Percentiles rank a stretch among this genome's conserved stretches.
Evolutionary conservation across 164 flowering plant species (phyloP).

Genomic region (Nymphaea thermarum): DNA sequence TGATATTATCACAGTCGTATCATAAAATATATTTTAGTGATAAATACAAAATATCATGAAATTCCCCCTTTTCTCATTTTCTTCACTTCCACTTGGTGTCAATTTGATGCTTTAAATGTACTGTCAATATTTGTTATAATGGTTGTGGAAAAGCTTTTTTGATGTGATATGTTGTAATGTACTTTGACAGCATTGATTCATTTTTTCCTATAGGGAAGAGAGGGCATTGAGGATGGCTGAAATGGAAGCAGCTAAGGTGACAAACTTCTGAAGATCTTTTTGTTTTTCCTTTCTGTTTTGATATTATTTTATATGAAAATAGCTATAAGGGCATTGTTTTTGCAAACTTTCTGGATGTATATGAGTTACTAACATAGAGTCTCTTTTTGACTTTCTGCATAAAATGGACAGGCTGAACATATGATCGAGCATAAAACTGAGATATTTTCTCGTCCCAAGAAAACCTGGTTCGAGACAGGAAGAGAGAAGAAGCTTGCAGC

Average conservation of each 20-base stretch:
- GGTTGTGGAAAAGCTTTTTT: background rate
- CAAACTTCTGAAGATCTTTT: background rate
- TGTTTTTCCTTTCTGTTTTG: background rate
- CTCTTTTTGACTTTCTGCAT: no score
- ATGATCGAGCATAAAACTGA: slow-evolving; percentile 80
- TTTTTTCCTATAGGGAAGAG: slow-evolving; percentile 54
- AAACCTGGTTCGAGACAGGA: slow-evolving; percentile 84
- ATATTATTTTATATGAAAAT: background rate
- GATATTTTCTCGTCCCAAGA: slow-evolving; percentile 83
- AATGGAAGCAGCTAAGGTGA: slow-evolving; percentile 90
- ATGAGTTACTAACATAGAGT: no score
- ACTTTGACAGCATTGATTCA: background rate
- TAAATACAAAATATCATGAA: no score
- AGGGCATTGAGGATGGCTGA: slow-evolving; percentile 84
- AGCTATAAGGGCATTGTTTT: background rate
- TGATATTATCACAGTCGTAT: no score
- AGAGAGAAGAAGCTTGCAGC: slow-evolving; percentile 67
- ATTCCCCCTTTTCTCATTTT: no score
- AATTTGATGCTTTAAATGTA: no score
- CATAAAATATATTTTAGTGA: no score
- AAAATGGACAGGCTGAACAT: slow-evolving; percentile 71
- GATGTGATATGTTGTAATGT: background rate
- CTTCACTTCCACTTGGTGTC: no score
- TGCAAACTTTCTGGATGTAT: background rate
- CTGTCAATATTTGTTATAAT: no score